Conservation (phyloP, 2,329 filamentous ascomycete species). For the Didymella segeticola region DNA sequence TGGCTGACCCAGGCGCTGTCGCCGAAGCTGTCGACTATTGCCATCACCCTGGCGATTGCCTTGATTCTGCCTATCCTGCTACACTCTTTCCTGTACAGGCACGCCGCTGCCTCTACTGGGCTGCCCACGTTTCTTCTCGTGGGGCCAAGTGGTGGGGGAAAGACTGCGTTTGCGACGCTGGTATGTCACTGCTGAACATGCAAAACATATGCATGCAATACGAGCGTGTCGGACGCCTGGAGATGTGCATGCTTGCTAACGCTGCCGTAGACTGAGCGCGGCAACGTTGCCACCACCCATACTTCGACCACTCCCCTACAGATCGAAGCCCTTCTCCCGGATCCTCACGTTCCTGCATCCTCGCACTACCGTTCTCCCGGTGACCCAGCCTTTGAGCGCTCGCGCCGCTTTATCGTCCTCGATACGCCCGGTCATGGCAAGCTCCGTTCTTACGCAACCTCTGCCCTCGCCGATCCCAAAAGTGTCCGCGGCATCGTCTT, state of each 20-base stretch:
- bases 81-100: constrained; percentile 75
- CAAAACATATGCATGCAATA: neutral
- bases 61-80: constrained; percentile 77
- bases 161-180: constrained; percentile 85
- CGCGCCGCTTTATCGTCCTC: constrained; percentile 74
- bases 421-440: constrained; percentile 98
- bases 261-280: constrained; percentile 58
- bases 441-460: constrained; percentile 74
- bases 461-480: constrained; percentile 55
- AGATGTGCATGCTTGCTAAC: neutral
- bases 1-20: constrained; percentile 57
- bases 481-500: constrained; percentile 78
- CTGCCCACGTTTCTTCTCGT: constrained; percentile 80
- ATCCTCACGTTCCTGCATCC: constrained; percentile 63
- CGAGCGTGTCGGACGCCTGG: neutral
- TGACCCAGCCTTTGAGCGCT: constrained; percentile 62
- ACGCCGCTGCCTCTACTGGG: constrained; percentile 65
- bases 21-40: constrained; percentile 59
- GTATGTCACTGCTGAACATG: constrained; percentile 51
- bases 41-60: constrained; percentile 73
- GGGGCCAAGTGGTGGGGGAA: constrained; percentile 83
- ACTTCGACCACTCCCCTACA: constrained; percentile 52
- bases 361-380: constrained; percentile 70
- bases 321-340: constrained; percentile 65
- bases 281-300: constrained; percentile 63